Evolutionary conservation across 495 filamentous ascomycete species (phyloP).

Genomic region (Oidiodendron maius): DNA sequence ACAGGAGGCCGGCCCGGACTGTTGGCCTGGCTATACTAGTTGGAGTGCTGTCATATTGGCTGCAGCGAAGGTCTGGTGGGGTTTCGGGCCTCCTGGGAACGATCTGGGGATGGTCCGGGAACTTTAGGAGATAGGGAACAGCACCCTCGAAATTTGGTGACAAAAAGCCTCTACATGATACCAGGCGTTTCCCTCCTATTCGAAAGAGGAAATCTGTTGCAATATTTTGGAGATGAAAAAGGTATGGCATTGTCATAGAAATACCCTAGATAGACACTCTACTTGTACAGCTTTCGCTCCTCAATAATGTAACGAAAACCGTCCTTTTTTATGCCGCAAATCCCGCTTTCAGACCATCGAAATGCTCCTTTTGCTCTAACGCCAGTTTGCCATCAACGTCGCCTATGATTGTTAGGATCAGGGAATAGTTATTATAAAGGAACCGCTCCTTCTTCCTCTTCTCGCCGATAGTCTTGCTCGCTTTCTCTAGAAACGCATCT

Average conservation of each 20-base stretch:
- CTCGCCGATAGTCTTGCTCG: constrained; percentile 60
- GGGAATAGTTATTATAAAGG: constrained; percentile 87
- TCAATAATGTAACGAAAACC: too few species aligned
- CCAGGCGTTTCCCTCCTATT: too few species aligned
- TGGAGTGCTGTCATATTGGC: constrained; percentile 49
- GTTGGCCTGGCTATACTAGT: constrained; percentile 59
- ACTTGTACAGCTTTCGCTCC: too few species aligned
- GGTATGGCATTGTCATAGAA: neutral
- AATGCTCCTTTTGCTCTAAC: constrained; percentile 63
- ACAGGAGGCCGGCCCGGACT: constrained; percentile 49
- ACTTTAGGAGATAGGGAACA: constrained; percentile 16
- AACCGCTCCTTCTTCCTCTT: constrained; percentile 79
- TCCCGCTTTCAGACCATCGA: constrained; percentile 38
- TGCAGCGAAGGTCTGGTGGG: constrained; percentile 18
- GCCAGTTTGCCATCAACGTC: constrained; percentile 78
- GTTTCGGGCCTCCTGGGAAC: constrained; percentile 14
- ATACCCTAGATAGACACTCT: neutral
- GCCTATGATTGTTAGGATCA: constrained; percentile 86
- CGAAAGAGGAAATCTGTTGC: too few species aligned
- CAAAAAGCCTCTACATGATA: neutral
- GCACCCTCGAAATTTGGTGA: neutral
- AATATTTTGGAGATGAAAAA: too few species aligned
- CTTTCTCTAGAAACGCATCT: constrained; percentile 67
- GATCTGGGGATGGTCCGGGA: constrained; percentile 17
- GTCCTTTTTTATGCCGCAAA: constrained; percentile 7